Evolutionary conservation across 106 monocot species (phyloP), one percentile per base, ranked within the genome.

Genomic region (Dendrobium officinale): DNA sequence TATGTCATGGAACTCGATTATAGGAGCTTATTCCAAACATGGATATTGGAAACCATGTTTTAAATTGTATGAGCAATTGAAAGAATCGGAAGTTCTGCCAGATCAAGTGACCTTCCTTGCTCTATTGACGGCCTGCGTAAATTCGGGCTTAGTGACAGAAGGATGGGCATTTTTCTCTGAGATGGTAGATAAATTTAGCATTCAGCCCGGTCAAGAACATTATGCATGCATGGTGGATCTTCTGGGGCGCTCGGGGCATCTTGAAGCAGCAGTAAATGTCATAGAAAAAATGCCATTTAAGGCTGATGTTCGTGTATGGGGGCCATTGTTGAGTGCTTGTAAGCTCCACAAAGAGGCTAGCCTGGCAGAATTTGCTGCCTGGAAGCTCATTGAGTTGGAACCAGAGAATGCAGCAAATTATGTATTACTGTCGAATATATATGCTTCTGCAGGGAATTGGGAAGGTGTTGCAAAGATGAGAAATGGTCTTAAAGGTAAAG

Each of bases 1-100:
- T 17, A 77, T 87, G 19, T 78, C 44, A 20, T 87, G 83, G 83
- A 87, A 87, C 64, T 77, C 87, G 1, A 87, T 87, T 37, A 87
- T 87, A n/a, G 58, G 49, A 55, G 87, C 83, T 22, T 81, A 78
- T 55, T 80, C 87, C 8, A 86, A 83, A 22, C 86, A 86, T 49
- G 86, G 86, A 0, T 37, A 58, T 37, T 86, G 83, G 83, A 4
- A 5, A 19, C 51, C 9, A 54, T 77, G 86, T 80, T 83, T 80
- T 45, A 48, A 80, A 48, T 37, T 86, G 44, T 86, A 80, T 41
- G 72, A 33, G 43, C 40, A 80, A 77, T 80, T 86, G 83, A 86
- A 77, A 67, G 68, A 70, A 59, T 77, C 47, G 15, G 67, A 43
- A 47, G 26, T 80, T n/a, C 16, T 27, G 31, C 86, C 86, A 26